phyloP scores from a whole-genome alignment of 108 stramenopile species.

The Asterionellopsis glacialis region DNA sequence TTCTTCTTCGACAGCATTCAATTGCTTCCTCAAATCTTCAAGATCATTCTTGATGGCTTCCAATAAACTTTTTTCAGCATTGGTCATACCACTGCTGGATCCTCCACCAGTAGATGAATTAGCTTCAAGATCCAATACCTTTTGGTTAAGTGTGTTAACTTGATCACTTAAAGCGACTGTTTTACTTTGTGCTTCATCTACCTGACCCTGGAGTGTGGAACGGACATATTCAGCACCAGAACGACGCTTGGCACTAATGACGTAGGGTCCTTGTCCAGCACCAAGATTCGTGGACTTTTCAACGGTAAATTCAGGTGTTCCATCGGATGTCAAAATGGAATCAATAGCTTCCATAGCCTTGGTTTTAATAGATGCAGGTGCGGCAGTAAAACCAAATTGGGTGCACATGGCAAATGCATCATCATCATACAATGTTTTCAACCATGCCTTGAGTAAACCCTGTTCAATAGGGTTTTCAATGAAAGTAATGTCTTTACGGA shows the following conservation, averaged over 20 bases:
- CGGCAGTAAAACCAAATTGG: slow-evolving; percentile 41
- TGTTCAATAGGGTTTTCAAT: slow-evolving; percentile 13
- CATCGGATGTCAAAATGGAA: slow-evolving; percentile 5
- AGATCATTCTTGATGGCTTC: too few relatives aligned
- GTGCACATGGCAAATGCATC: slow-evolving; percentile 30
- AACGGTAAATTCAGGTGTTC: slow-evolving; percentile 16
- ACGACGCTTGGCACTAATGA: slow-evolving; percentile 35
- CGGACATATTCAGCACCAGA: neutral
- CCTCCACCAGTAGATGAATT: too few relatives aligned
- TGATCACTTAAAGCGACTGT: too few relatives aligned
- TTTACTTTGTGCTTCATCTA: too few relatives aligned
- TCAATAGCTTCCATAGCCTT: slow-evolving; percentile 30
- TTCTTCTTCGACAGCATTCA: too few relatives aligned
- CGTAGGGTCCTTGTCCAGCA: slow-evolving; percentile 30
- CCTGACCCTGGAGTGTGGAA: too few relatives aligned
- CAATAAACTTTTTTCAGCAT: too few relatives aligned
- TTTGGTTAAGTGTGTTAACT: too few relatives aligned
- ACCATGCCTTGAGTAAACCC: slow-evolving; percentile 18
- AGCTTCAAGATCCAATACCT: too few relatives aligned
- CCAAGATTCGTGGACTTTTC: neutral
- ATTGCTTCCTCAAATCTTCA: too few relatives aligned
- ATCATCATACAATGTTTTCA: slow-evolving; percentile 15
- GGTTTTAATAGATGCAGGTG: slow-evolving; percentile 20
- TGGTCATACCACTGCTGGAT: too few relatives aligned
- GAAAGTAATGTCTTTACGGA: slow-evolving; percentile 41